Base-by-base conservation (phyloP, 2,329 filamentous ascomycete species). In the Fusarium drepaniforme region DNA sequence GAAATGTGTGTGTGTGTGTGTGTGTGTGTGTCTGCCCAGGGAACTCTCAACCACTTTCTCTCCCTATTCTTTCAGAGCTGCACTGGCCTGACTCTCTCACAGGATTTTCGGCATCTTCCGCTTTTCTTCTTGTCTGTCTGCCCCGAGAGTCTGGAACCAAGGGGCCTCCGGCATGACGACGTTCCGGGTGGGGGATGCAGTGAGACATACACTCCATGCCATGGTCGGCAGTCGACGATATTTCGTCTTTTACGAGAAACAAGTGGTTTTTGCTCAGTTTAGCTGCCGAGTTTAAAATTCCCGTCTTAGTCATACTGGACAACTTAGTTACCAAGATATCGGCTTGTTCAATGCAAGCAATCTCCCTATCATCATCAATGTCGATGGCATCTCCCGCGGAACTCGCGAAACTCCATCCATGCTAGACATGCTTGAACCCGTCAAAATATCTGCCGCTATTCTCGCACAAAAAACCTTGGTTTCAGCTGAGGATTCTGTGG, bases 81-180 rank as follows among this genome's bases (percentile, higher is more conserved):
- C 67, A 12, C 46, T 59, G 66, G 72, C 64, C 46, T 42, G 42
- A 53, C 38, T 66, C 38, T 66, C 66, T 25, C 59, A 64, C 46
- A 67, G 56, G 42, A 25, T 23, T n/a, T 16, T 64, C 72, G 72
- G 72, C 35, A 73, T 70, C 53, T 67, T 25, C 72, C 72, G 72
- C 65, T 42, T 42, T 65, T 42, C 62, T 42, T 65, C 59, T 69
- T 61, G 38, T 63, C 12, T 60, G 62, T 35, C 33, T 35, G 33
- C 33, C 44, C 56, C 57, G 16, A 51, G 33, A 35, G 66, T 65
- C 69, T 65, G 35, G 66, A 73, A 70, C 63, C 16, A 57, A 46
- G 30, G 63, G 56, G 51, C 21, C 33, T 40, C 25, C 63, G 59
- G 67, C 23, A 68, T 67, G 53, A 71, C 67, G 44, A 53, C 68